phyloP scores from a whole-genome alignment of 768 basidiomycete species.

The Leccinellum luteum region DNA sequence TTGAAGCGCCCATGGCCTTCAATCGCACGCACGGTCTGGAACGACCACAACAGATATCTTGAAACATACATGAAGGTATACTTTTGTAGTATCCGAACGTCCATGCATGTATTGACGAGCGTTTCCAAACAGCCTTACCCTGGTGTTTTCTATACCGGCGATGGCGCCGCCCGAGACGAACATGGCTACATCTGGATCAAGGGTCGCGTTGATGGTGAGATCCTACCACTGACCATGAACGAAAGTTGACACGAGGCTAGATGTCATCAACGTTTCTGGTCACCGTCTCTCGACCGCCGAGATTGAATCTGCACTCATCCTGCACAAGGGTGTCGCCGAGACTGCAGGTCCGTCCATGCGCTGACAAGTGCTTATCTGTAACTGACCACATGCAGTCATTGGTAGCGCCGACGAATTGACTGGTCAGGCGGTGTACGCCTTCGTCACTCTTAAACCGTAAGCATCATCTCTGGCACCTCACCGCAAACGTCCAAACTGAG shows the following conservation, averaged over 20 bases:
- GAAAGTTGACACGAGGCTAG: conserved; percentile 34
- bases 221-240: neutral
- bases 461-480: conserved; percentile 22
- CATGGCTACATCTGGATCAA: conserved; percentile 99
- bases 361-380: neutral
- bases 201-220: conserved; percentile 88
- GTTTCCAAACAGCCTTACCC: conserved; percentile 60
- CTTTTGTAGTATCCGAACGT: neutral
- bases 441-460: conserved; percentile 92
- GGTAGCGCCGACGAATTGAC: conserved; percentile 85
- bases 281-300: conserved; percentile 97
- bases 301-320: conserved; percentile 94
- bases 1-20: conserved; percentile 92
- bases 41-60: conserved; percentile 85
- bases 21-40: conserved; percentile 88
- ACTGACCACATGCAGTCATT: conserved; percentile 49
- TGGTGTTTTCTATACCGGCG: conserved; percentile 95
- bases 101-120: conserved; percentile 42
- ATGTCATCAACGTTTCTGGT: conserved; percentile 98
- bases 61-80: conserved; percentile 69
- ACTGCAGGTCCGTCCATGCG: conserved; percentile 57
- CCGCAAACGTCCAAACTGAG: neutral
- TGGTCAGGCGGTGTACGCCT: conserved; percentile 91
- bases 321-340: conserved; percentile 94
- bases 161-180: conserved; percentile 91